A percentile compares a stretch with the other conserved stretches of the same genome.
Conservation (phyloP, 1,139 yeast genomes). For the Entelexis sorbosivorans region DNA sequence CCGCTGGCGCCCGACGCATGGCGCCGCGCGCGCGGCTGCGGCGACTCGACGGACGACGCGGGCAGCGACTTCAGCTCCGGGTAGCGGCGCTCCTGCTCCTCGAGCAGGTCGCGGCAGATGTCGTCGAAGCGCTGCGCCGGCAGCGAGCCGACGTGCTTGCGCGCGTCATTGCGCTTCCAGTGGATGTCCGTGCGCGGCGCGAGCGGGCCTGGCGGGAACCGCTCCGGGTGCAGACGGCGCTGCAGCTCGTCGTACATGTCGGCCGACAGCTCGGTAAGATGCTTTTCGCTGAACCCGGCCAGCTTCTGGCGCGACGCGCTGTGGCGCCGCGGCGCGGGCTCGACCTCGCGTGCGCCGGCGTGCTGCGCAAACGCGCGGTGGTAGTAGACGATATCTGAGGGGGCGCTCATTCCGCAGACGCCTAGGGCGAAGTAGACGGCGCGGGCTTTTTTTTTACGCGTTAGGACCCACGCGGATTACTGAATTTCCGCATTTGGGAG, state of each 20-base stretch:
- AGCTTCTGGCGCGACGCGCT: conserved; percentile 38
- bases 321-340: conserved; percentile 11
- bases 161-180: conserved; percentile 89
- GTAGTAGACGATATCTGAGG: conserved; percentile 16
- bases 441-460: conserved; percentile 6
- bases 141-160: conserved; percentile 79
- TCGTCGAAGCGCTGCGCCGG: conserved; percentile 79
- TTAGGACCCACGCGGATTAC: conserved; percentile 3
- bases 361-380: conserved; percentile 21
- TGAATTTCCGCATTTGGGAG: conserved; percentile 4
- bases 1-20: not conserved
- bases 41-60: not conserved
- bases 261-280: conserved; percentile 77
- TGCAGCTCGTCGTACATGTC: conserved; percentile 87
- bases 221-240: conserved; percentile 45
- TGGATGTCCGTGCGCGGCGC: conserved; percentile 43
- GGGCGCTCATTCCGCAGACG: conserved; percentile 8
- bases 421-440: not conserved
- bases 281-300: conserved; percentile 67
- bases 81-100: conserved; percentile 72
- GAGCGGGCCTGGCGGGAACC: conserved; percentile 24
- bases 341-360: not conserved
- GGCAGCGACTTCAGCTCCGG: conserved; percentile 32
- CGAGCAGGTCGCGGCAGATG: conserved; percentile 77
- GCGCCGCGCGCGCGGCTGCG: not conserved